Conservation (phyloP, 352 stramenopile species). For the Phytophthora ohioensis region DNA sequence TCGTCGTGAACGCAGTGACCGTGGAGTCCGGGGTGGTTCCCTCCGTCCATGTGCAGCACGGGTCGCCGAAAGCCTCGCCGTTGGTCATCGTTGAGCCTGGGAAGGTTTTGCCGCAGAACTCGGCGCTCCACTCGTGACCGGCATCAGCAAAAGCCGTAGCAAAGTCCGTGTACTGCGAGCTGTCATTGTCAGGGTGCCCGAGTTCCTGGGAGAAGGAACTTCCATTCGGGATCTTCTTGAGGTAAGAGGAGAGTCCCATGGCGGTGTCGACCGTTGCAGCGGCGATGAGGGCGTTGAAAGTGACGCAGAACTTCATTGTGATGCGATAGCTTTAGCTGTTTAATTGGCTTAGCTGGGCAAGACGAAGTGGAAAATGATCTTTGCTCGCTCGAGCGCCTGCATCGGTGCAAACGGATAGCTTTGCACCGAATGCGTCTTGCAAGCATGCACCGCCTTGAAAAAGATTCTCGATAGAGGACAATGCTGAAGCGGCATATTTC, state of each 20-base stretch:
- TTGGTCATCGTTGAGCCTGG: slow-evolving; percentile 41
- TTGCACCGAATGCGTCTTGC: neutral
- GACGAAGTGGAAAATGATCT: slow-evolving; percentile 10
- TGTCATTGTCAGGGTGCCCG: slow-evolving; percentile 42
- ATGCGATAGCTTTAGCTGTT: neutral
- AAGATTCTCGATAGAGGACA: slow-evolving; percentile 10
- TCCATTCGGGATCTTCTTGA: slow-evolving; percentile 55
- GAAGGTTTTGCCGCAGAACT: slow-evolving; percentile 36
- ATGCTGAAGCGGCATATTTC: neutral
- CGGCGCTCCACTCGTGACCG: slow-evolving; percentile 29
- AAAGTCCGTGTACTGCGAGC: slow-evolving; percentile 46
- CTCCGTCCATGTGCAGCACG: slow-evolving; percentile 60
- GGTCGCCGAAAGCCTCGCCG: slow-evolving; percentile 59
- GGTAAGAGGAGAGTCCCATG: slow-evolving; percentile 32
- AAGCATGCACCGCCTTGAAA: slow-evolving; percentile 15
- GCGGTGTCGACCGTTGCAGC: slow-evolving; percentile 26
- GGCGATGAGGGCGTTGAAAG: slow-evolving; percentile 29
- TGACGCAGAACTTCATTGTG: slow-evolving; percentile 30
- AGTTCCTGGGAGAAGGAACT: slow-evolving; percentile 46
- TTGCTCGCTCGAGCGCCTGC: neutral
- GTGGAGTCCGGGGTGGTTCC: slow-evolving; percentile 43
- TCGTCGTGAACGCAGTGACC: slow-evolving; percentile 43
- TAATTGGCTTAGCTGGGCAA: neutral
- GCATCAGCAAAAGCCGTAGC: slow-evolving; percentile 39
- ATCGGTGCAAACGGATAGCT: neutral